Conservation (phyloP, 257 asterid species). For the Capsicum baccatum region DNA sequence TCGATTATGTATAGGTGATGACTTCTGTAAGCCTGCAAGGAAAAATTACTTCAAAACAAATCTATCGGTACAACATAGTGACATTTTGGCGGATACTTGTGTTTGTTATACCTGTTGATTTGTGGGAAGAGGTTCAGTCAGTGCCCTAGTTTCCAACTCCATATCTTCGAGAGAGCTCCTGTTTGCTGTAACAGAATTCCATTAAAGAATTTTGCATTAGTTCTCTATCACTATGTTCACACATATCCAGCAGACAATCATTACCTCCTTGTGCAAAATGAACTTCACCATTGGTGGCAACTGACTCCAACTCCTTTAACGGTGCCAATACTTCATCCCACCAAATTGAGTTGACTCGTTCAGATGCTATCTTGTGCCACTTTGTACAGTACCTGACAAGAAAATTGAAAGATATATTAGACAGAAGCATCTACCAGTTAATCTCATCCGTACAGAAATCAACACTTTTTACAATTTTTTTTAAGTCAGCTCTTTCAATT, state of each 20-base stretch:
- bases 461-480: background rate
- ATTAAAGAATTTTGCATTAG: constrained; percentile 26
- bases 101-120: constrained; percentile 76
- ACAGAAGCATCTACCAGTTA: background rate
- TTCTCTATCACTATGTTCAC: constrained; percentile 34
- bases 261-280: constrained; percentile 44
- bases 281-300: constrained; percentile 57
- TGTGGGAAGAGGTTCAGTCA: constrained; percentile 96
- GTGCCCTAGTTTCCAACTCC: constrained; percentile 94
- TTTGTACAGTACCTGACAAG: constrained; percentile 79
- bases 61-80: background rate
- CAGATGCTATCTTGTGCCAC: constrained; percentile 89
- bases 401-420: background rate
- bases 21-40: constrained; percentile 79
- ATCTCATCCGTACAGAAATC: background rate
- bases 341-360: constrained; percentile 74
- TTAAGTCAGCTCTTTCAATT: background rate
- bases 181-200: constrained; percentile 41
- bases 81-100: constrained; percentile 9
- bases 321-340: constrained; percentile 86
- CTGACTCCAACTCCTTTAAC: constrained; percentile 78
- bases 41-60: constrained; percentile 7
- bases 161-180: constrained; percentile 84
- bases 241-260: constrained; percentile 33
- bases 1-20: constrained; percentile 88